Evolutionary conservation across 495 filamentous ascomycete genomes (phyloP), one percentile per base, ranked within the genome.

Genomic region (Chlorociboria aeruginascens): DNA sequence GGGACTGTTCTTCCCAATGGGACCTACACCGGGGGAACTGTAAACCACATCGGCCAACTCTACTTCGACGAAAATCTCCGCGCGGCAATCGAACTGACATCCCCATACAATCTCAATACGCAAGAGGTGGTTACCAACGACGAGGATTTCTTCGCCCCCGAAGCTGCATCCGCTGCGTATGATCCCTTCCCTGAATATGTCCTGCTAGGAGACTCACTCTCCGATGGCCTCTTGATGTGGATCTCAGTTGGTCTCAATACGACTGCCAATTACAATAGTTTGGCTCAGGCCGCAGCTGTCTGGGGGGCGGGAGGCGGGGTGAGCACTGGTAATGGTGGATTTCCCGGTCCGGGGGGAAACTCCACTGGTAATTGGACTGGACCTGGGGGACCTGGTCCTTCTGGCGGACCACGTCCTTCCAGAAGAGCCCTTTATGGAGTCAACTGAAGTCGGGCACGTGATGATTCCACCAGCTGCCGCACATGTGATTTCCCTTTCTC

Each of bases 31-130:
- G 69, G 68, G 37, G 76, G 73, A 9, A 51, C 53, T 0, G 69
- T 74, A 9, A 63, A 69, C 1, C 73, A 82, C 59, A 63, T 81
- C 41, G 77, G 78, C 20, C 77, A 84, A 57, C 38, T 80, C 33
- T 83, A 78, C 74, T 83, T 73, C 48, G 73, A 79, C 55, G 67
- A 78, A 51, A 59, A 66, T 20, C 69, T 83, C 3, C 66, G 71
- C 48, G 44, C 54, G 34, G 53, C 54, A 1, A 71, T 73, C 45
- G 71, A 80, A 50, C 57, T 60, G 28, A 58, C 61, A 0, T 48
- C 59, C 7, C 78, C 78, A 0, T 82, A 84, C 61, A 69, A 55
- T 52, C 69, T 58, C 40, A 83, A 82, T 63, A 72, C 60, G 11
- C 62, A 72, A 45, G 49, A 52, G n/a, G 31, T 79, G 13, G 73